phyloP scores from a whole-genome alignment of 345 rosid species.

The Eutrema heterophyllum region DNA sequence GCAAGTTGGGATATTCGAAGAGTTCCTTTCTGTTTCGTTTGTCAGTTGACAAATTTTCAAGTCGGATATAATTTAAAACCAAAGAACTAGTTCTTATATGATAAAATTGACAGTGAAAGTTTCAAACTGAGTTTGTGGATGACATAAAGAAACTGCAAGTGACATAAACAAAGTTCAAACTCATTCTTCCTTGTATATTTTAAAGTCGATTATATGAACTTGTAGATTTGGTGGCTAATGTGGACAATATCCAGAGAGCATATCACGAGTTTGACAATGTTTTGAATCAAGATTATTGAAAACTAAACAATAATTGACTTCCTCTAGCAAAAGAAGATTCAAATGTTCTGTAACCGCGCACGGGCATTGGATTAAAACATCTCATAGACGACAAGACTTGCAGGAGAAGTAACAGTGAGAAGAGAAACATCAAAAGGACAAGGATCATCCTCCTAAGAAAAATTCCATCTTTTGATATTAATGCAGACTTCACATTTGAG shows the following conservation, averaged over 20 bases:
- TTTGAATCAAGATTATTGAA: neutral
- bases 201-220: neutral
- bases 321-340: neutral
- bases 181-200: neutral
- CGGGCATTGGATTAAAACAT: neutral
- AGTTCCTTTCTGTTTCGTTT: neutral
- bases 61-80: neutral
- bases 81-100: neutral
- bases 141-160: slow-evolving; percentile 17
- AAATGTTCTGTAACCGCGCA: neutral
- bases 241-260: too few relatives aligned
- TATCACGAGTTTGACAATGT: neutral
- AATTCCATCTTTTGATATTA: neutral
- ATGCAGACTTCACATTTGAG: neutral
- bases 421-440: neutral
- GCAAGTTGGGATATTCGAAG: neutral
- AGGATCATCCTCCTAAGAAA: neutral
- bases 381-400: neutral
- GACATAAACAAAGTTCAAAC: neutral
- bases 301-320: neutral
- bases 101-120: slow-evolving; percentile 18
- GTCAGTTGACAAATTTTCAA: slow-evolving; percentile 14
- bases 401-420: too few relatives aligned
- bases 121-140: neutral
- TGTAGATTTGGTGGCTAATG: neutral